Base-by-base conservation (phyloP, 345 rosid species). In the Ailanthus altissimus region DNA sequence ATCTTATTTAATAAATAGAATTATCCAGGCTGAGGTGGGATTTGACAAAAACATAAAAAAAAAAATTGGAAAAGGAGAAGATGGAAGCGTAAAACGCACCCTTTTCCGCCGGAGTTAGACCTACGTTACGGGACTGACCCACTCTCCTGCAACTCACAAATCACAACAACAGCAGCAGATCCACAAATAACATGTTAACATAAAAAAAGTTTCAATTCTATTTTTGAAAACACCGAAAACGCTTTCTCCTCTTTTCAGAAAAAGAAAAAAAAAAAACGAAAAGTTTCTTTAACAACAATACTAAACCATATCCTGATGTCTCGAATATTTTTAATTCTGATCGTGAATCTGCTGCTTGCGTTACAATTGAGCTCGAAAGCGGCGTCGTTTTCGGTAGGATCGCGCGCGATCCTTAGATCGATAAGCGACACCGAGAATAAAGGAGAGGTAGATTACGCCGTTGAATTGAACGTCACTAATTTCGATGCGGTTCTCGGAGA, bases 401-500 rank as follows among this genome's bases (percentile, higher is more conserved):
- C 97, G 61, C 93, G 97, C 3, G 84, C 89, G 43, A 77, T 90
- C 66, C 93, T 93, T 68, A 89, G 93, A 40, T 87, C 84, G 0
- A 73, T 90, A 58, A 59, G 82, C 70, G 64, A 32, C 57, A 77
- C 12, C 25, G 78, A 77, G 51, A 75, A 32, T 46, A 53, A 63
- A 36, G 79, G 45, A 51, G 80, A 59, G 65, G 80, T 50, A 46
- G 97, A 96, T 72, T 77, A 74, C 78, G 97, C 93, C 64, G 85
- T 93, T 0, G 98, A 93, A 46, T 82, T 93, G 82, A 93, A 96
- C 81, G 77, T 46, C 73, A 81, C 89, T 73, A 92, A 70, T 82
- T 93, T 96, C 87, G 94, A 90, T 78, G 78, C 83, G 6, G 86
- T 89, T 70, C 89, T 93, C 72, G 63, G 80, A 54, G 90, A 82